A percentile compares a stretch with the other conserved stretches of the same genome.
Evolutionary conservation across 192 early-diverging fungal species (phyloP).

Genomic region (Coemansia sp.): DNA sequence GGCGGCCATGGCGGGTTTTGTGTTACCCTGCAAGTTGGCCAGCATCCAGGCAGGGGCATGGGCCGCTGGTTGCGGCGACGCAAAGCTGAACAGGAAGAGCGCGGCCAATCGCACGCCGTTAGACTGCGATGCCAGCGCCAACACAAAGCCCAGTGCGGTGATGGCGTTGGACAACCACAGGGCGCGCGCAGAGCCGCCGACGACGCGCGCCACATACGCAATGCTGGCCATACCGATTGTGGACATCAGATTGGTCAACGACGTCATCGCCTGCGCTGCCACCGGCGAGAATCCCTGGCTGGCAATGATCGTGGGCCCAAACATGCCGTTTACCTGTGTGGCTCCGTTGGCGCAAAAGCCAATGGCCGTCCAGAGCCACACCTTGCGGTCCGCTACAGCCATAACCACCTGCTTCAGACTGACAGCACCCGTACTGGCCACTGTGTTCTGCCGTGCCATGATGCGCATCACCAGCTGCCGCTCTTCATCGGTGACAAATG

Average conservation of each 20-base stretch:
- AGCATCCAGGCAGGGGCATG: conserved; percentile 49
- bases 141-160: conserved; percentile 28
- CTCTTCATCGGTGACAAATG: conserved; percentile 36
- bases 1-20: conserved; percentile 51
- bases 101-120: conserved; percentile 20
- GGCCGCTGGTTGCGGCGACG: conserved; percentile 48
- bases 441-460: conserved; percentile 42
- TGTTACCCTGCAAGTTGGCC: conserved; percentile 47
- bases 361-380: conserved; percentile 45
- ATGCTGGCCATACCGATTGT: conserved; percentile 41
- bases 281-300: conserved; percentile 42
- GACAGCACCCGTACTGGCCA: conserved; percentile 25
- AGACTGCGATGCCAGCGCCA: conserved; percentile 24
- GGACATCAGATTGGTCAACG: conserved; percentile 50
- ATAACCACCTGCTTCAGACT: conserved; percentile 30
- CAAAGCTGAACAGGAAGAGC: conserved; percentile 51
- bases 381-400: conserved; percentile 26
- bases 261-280: conserved; percentile 32
- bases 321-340: conserved; percentile 52
- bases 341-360: conserved; percentile 50
- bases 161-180: conserved; percentile 29
- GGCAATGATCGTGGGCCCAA: conserved; percentile 48
- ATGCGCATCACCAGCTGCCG: conserved; percentile 20
- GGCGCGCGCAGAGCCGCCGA: conserved; percentile 27
- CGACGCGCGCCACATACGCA: conserved; percentile 24